These are phyloP conservation scores for Pythium pyrilobum DNA, from an alignment of 352 stramenopile species.

Conservation along the genomic window DNA sequence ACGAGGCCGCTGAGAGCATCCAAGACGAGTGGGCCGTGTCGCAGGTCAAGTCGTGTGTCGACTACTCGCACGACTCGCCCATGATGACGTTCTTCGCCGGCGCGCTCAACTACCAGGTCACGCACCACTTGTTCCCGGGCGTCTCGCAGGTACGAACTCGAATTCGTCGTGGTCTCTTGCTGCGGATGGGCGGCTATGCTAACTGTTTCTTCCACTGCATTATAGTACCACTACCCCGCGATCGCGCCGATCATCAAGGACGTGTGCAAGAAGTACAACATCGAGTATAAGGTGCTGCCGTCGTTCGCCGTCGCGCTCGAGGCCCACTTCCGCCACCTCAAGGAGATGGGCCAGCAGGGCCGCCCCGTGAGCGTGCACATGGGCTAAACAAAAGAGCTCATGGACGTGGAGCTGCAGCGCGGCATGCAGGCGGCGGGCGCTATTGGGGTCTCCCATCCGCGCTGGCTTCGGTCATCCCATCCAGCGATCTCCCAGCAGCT, in stretches of 20 bases:
- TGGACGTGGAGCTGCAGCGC: no score
- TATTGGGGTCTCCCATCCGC: no score
- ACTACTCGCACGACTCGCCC: constrained; percentile 84
- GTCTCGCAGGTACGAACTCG: constrained; percentile 69
- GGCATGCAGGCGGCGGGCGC: no score
- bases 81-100: constrained; percentile 92
- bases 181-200: background rate
- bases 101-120: constrained; percentile 97
- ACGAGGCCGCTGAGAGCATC: constrained; percentile 54
- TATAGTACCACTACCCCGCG: constrained; percentile 88
- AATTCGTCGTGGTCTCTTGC: background rate
- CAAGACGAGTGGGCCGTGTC: constrained; percentile 90
- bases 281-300: constrained; percentile 89
- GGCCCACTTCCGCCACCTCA: constrained; percentile 87
- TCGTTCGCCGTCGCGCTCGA: constrained; percentile 71
- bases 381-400: constrained; percentile 41
- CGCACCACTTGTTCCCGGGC: constrained; percentile 89
- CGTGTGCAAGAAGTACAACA: constrained; percentile 91
- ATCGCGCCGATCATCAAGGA: constrained; percentile 92
- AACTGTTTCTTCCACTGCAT: background rate
- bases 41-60: constrained; percentile 93
- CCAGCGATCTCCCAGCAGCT: background rate
- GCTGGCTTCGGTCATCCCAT: no score
- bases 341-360: constrained; percentile 83
- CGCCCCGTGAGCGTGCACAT: constrained; percentile 81